phyloP scores from a whole-genome alignment of 1,284 basidiomycete genomes.

The Porodaedalea pini region DNA sequence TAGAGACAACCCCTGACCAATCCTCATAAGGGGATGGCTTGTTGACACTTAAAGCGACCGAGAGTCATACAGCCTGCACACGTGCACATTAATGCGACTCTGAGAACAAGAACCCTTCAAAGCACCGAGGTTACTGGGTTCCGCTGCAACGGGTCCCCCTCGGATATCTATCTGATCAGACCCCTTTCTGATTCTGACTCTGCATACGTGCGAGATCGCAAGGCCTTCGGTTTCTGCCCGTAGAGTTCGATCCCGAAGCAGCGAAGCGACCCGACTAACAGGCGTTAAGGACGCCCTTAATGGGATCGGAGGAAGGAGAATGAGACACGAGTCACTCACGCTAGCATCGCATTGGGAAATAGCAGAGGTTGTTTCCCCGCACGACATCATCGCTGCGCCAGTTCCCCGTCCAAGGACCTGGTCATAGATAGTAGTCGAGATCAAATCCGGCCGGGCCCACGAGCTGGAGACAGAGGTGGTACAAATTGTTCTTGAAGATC shows the following conservation, averaged over 20 bases:
- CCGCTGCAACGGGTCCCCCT: not conserved
- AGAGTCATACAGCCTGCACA: not conserved
- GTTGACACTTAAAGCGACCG: not conserved
- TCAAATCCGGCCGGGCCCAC: not conserved
- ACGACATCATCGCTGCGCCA: not conserved
- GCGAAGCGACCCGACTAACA: constrained; percentile 1
- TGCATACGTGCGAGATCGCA: too few relatives aligned
- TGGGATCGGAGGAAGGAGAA: not conserved
- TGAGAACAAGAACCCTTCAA: not conserved
- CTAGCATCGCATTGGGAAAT: not conserved
- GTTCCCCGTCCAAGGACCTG: not conserved
- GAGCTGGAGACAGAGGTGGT: not conserved
- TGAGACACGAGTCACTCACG: not conserved
- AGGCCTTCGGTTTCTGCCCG: too few relatives aligned
- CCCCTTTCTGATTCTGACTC: too few relatives aligned
- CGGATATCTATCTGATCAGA: too few relatives aligned
- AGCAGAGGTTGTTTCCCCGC: constrained; percentile 6
- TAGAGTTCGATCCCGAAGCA: not conserved
- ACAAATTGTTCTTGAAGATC: not conserved
- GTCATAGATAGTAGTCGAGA: not conserved
- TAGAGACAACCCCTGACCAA: not conserved
- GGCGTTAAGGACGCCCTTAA: not conserved
- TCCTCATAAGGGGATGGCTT: not conserved
- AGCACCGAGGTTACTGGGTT: not conserved
- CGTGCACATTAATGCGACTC: not conserved